phyloP scores from a whole-genome alignment of 2,329 filamentous ascomycete genomes.

The Phaeophleospora eucalypticola region DNA sequence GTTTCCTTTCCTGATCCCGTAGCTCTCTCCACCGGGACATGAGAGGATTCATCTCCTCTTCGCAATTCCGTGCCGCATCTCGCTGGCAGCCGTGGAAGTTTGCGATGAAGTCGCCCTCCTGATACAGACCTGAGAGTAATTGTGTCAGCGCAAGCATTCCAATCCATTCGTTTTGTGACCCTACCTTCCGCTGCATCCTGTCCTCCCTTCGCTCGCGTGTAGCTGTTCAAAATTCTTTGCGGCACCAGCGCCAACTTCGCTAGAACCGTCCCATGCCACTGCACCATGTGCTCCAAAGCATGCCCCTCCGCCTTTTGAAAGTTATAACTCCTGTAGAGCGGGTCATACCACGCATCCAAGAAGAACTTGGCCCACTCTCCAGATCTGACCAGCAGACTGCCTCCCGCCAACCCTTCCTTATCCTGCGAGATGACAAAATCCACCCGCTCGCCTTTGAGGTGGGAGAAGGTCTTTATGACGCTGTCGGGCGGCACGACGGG shows the following conservation, averaged over 20 bases:
- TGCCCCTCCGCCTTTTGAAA: slow-evolving; percentile 93
- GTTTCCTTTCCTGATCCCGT: slow-evolving; percentile 25
- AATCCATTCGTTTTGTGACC: too few species aligned
- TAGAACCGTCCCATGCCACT: slow-evolving; percentile 93
- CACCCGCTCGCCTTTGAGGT: slow-evolving; percentile 72
- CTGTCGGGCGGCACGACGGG: slow-evolving; percentile 91
- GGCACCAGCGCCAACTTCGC: slow-evolving; percentile 87
- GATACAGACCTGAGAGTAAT: slow-evolving; percentile 50
- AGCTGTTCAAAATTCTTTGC: slow-evolving; percentile 77
- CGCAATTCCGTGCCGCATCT: slow-evolving; percentile 55
- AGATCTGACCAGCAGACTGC: slow-evolving; percentile 74
- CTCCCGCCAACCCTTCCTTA: slow-evolving; percentile 67
- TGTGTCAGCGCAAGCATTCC: slow-evolving; percentile 29
- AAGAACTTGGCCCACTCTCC: slow-evolving; percentile 93
- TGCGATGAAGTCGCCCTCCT: slow-evolving; percentile 80
- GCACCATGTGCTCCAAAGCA: slow-evolving; percentile 65
- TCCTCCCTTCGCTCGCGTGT: slow-evolving; percentile 50
- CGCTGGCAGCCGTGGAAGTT: slow-evolving; percentile 69
- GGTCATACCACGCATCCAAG: slow-evolving; percentile 93
- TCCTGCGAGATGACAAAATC: slow-evolving; percentile 85
- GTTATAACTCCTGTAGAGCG: slow-evolving; percentile 87
- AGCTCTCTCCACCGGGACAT: slow-evolving; percentile 37
- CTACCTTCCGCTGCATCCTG: slow-evolving; percentile 24
- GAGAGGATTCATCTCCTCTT: slow-evolving; percentile 60
- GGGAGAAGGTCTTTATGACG: slow-evolving; percentile 89